Percentiles rank a stretch among this genome's conserved stretches.
phyloP scores from a whole-genome alignment of 1,284 basidiomycete species.

The Phellopilus nigrolimitatus region DNA sequence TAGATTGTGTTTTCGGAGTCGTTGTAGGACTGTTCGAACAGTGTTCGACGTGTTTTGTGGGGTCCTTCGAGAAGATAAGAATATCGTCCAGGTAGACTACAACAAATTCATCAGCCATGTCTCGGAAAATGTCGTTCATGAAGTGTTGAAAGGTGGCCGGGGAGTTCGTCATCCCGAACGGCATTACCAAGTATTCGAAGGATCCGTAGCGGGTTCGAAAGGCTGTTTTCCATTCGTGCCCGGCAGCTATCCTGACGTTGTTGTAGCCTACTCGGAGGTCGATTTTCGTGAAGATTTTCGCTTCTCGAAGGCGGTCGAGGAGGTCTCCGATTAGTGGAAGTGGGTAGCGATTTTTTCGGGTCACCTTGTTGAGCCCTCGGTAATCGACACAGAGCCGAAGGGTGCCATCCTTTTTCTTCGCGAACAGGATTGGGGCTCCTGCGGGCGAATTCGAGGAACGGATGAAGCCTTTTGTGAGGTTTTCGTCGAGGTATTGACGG shows the following conservation, averaged over 20 bases:
- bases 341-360: slow-evolving; percentile 35
- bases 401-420: slow-evolving; percentile 40
- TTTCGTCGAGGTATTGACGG: slow-evolving; percentile 22
- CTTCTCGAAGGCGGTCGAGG: slow-evolving; percentile 28
- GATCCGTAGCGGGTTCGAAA: slow-evolving; percentile 29
- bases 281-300: slow-evolving; percentile 30
- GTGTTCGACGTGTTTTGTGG: too few relatives aligned
- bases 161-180: slow-evolving; percentile 36
- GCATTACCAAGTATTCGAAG: slow-evolving; percentile 32
- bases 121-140: slow-evolving; percentile 9
- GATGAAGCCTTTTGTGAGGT: slow-evolving; percentile 31
- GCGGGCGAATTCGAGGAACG: slow-evolving; percentile 32
- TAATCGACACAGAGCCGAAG: slow-evolving; percentile 40
- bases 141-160: slow-evolving; percentile 30
- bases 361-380: slow-evolving; percentile 36
- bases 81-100: too few relatives aligned
- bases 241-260: slow-evolving; percentile 25
- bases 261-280: slow-evolving; percentile 27
- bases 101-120: background rate
- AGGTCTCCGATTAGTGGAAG: slow-evolving; percentile 37
- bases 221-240: slow-evolving; percentile 31
- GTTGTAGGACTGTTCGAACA: too few relatives aligned
- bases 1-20: too few relatives aligned
- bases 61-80: too few relatives aligned
- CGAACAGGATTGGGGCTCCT: slow-evolving; percentile 41